Conservation (phyloP, 305 asterid species). For the Solanum hybrid region DNA sequence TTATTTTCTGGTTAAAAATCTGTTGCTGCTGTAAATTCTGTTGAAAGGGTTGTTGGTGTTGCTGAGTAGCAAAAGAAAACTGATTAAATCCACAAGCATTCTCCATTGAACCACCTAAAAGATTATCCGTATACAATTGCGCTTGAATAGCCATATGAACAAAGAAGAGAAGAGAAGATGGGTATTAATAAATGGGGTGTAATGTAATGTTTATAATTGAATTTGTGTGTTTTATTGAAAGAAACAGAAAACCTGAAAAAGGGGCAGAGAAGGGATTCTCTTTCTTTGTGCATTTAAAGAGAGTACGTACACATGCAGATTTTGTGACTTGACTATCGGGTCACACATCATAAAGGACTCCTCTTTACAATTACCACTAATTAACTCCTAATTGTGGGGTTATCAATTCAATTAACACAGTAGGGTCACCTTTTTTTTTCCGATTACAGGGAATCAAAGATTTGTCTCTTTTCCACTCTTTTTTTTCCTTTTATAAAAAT, state of each 20-base stretch:
- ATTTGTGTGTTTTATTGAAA: not conserved
- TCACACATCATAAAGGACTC: slow-evolving; percentile 14
- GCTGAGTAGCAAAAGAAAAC: slow-evolving; percentile 10
- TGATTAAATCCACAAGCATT: slow-evolving; percentile 28
- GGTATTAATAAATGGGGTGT: not conserved
- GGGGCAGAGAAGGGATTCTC: not conserved
- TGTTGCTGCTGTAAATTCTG: not conserved
- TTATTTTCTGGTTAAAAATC: not conserved
- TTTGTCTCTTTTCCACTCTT: slow-evolving; percentile 8
- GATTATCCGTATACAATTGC: slow-evolving; percentile 35
- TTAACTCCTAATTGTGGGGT: not conserved
- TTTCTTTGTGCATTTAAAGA: slow-evolving; percentile 23
- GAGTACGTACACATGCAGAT: slow-evolving; percentile 50
- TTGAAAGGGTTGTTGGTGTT: not conserved
- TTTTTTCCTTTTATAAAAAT: not conserved
- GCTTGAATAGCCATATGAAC: slow-evolving; percentile 55
- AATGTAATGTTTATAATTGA: not conserved
- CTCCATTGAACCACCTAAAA: slow-evolving; percentile 22
- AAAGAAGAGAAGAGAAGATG: not conserved
- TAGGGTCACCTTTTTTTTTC: not conserved
- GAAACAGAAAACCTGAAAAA: slow-evolving; percentile 18
- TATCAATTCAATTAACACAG: not conserved
- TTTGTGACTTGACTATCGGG: slow-evolving; percentile 44
- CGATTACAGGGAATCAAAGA: slow-evolving; percentile 5
- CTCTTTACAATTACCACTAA: not conserved